phyloP scores from a whole-genome alignment of 2,329 filamentous ascomycete species.

The Cordyceps farinosa region DNA sequence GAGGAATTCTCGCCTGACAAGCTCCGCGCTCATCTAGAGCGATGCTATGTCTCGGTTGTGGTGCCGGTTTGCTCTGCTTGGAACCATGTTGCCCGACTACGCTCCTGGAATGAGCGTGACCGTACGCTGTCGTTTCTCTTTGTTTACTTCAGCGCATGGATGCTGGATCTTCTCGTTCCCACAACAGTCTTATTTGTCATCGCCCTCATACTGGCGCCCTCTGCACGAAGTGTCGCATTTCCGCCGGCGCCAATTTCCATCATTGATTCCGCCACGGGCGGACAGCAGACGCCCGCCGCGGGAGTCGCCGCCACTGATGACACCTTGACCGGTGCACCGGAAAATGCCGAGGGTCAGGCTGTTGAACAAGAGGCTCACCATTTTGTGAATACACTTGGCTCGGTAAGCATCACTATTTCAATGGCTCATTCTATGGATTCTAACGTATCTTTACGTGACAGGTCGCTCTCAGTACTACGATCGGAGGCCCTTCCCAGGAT shows the following conservation, averaged over 20 bases:
- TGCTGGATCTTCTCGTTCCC: slow-evolving; percentile 62
- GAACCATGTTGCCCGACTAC: slow-evolving; percentile 68
- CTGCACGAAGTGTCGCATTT: slow-evolving; percentile 58
- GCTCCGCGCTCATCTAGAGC: slow-evolving; percentile 69
- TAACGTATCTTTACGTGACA: slow-evolving; percentile 28
- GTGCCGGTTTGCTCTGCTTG: slow-evolving; percentile 58
- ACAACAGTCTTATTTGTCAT: slow-evolving; percentile 53
- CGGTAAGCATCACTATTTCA: slow-evolving; percentile 7
- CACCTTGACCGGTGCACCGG: slow-evolving; percentile 71
- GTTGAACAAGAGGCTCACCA: slow-evolving; percentile 76
- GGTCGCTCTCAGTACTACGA: slow-evolving; percentile 66
- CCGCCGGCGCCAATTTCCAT: slow-evolving; percentile 71
- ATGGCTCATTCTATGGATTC: too few species aligned
- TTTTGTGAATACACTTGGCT: slow-evolving; percentile 62
- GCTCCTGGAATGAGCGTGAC: slow-evolving; percentile 70
- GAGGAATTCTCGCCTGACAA: slow-evolving; percentile 82
- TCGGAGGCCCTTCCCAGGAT: slow-evolving; percentile 66
- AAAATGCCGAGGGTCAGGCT: slow-evolving; percentile 74
- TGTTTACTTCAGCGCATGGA: slow-evolving; percentile 60
- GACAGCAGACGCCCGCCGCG: slow-evolving; percentile 68
- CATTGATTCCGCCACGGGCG: slow-evolving; percentile 63
- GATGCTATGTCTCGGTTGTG: slow-evolving; percentile 72
- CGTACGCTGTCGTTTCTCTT: slow-evolving; percentile 58
- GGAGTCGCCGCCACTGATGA: slow-evolving; percentile 70
- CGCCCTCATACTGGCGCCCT: slow-evolving; percentile 60